Evolutionary conservation across 495 filamentous ascomycete genomes (phyloP).

Genomic region (Articulospora tetracladia): DNA sequence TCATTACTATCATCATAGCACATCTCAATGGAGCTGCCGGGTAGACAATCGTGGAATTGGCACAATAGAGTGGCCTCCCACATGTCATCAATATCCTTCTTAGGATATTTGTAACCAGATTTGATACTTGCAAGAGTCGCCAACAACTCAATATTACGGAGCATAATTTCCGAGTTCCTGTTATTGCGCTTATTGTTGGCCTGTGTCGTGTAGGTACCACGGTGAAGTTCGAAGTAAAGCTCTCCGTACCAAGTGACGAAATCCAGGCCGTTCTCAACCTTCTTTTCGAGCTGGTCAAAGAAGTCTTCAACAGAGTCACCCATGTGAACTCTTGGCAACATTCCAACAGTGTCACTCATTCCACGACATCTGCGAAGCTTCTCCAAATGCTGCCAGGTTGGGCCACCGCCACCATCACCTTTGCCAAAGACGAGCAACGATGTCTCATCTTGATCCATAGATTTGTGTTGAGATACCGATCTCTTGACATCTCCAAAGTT

Average conservation of each 20-base stretch:
- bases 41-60: conserved; percentile 96
- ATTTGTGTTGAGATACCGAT: conserved; percentile 90
- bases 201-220: conserved; percentile 95
- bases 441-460: conserved; percentile 82
- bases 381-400: conserved; percentile 90
- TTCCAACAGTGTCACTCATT: conserved; percentile 80
- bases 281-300: conserved; percentile 78
- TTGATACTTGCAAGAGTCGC: conserved; percentile 79
- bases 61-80: conserved; percentile 86
- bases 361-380: conserved; percentile 94
- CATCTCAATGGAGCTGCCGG: conserved; percentile 96
- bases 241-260: conserved; percentile 97
- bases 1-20: conserved; percentile 90
- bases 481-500: conserved; percentile 94
- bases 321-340: conserved; percentile 83
- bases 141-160: conserved; percentile 85
- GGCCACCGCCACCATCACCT: conserved; percentile 92
- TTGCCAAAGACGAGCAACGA: conserved; percentile 92
- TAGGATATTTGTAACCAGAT: conserved; percentile 81
- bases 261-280: conserved; percentile 63
- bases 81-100: conserved; percentile 84
- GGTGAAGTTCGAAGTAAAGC: conserved; percentile 94
- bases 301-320: conserved; percentile 95
- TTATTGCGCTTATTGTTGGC: conserved; percentile 97
- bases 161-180: conserved; percentile 73